These are phyloP conservation scores for Verticillium longisporum DNA, from an alignment of 2,329 filamentous ascomycete genomes.

Conservation along the genomic window DNA sequence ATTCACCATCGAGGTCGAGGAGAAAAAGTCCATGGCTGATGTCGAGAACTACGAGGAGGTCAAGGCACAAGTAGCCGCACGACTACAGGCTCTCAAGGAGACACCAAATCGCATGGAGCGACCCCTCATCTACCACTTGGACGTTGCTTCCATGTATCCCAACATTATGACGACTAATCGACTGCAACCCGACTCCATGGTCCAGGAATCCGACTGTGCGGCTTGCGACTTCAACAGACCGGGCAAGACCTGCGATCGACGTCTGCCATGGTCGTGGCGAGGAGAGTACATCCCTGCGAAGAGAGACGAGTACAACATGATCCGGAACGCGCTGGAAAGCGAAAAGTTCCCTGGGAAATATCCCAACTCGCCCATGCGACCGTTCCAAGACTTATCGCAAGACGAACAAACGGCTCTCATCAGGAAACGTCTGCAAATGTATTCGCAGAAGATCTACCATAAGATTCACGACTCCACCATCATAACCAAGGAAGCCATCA, in stretches of 20 bases:
- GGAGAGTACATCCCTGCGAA: conserved; percentile 96
- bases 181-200: conserved; percentile 97
- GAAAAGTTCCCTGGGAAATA: conserved; percentile 82
- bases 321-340: conserved; percentile 82
- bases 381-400: conserved; percentile 71
- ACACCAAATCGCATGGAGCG: conserved; percentile 79
- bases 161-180: conserved; percentile 99
- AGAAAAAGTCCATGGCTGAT: conserved; percentile 75
- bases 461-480: conserved; percentile 96
- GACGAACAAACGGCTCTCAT: conserved; percentile 79
- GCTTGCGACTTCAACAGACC: conserved; percentile 98
- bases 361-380: conserved; percentile 61
- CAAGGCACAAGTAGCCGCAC: conserved; percentile 71
- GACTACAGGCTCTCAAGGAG: conserved; percentile 65
- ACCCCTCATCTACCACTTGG: conserved; percentile 93
- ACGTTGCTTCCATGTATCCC: conserved; percentile 98
- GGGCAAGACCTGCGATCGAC: conserved; percentile 91
- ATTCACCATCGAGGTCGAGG: conserved; percentile 80
- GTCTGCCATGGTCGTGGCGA: conserved; percentile 96
- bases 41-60: conserved; percentile 78
- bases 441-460: conserved; percentile 98
- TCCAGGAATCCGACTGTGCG: conserved; percentile 89
- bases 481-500: conserved; percentile 90
- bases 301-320: conserved; percentile 99
- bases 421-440: conserved; percentile 82